Conservation (phyloP, 495 filamentous ascomycete genomes). For the Tuber borchii region DNA sequence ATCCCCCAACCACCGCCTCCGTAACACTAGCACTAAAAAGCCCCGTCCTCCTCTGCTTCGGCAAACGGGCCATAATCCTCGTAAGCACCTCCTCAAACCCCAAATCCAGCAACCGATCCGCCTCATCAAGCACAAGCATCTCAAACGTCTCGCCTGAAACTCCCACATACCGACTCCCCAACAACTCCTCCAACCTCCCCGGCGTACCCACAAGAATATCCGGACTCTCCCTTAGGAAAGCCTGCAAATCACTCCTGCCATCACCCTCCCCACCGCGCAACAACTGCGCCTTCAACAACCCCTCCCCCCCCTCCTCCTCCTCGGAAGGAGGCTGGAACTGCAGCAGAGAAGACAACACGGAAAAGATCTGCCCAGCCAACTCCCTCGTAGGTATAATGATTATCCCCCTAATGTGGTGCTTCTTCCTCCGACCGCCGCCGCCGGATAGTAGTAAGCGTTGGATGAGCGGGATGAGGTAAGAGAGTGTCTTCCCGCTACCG, state of each 20-base stretch:
- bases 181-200: constrained; percentile 77
- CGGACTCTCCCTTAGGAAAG: constrained; percentile 69
- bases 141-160: constrained; percentile 83
- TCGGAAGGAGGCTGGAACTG: constrained; percentile 70
- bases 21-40: constrained; percentile 88
- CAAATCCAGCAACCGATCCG: constrained; percentile 85
- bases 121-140: constrained; percentile 86
- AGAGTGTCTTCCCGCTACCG: constrained; percentile 88
- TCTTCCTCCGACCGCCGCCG: no score
- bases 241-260: constrained; percentile 69
- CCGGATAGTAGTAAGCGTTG: constrained; percentile 51
- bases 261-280: constrained; percentile 56
- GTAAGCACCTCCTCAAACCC: constrained; percentile 89
- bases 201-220: constrained; percentile 86
- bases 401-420: constrained; percentile 81
- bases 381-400: constrained; percentile 91
- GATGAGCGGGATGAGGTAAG: constrained; percentile 81
- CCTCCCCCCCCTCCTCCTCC: constrained; percentile 44
- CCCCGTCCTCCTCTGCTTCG: constrained; percentile 88
- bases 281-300: constrained; percentile 51
- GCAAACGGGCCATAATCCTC: constrained; percentile 72
- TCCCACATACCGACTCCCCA: constrained; percentile 86
- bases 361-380: constrained; percentile 81
- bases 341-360: constrained; percentile 68
- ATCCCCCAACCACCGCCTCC: constrained; percentile 76